A percentile compares a stretch with the other conserved stretches of the same genome.
phyloP scores from a whole-genome alignment of 2,329 filamentous ascomycete genomes.

The Alternaria dauci region DNA sequence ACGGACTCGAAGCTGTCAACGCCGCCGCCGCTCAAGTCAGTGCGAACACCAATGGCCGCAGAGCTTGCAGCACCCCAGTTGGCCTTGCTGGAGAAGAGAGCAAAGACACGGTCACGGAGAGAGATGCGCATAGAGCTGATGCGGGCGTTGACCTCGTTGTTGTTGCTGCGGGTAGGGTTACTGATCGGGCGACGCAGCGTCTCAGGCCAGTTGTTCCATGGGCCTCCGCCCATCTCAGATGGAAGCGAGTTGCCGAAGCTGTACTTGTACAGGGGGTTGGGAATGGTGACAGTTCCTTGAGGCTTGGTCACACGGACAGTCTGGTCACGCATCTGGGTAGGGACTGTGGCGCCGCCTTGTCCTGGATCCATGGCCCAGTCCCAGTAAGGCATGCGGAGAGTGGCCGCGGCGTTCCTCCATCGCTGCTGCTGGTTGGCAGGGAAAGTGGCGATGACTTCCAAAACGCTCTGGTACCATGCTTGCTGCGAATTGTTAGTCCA shows the following conservation, averaged over 20 bases:
- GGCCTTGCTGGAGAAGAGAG: slow-evolving; percentile 46
- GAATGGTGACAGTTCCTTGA: slow-evolving; percentile 48
- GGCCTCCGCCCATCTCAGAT: slow-evolving; percentile 55
- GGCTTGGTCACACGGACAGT: slow-evolving; percentile 56
- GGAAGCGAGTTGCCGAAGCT: slow-evolving; percentile 62
- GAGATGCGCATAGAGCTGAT: slow-evolving; percentile 40
- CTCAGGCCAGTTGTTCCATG: slow-evolving; percentile 41
- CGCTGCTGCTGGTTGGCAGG: slow-evolving; percentile 50
- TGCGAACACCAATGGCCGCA: slow-evolving; percentile 43
- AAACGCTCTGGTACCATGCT: slow-evolving; percentile 52
- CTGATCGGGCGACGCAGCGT: slow-evolving; percentile 46
- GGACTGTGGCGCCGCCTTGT: slow-evolving; percentile 39
- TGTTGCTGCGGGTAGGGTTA: slow-evolving; percentile 49
- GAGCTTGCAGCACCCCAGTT: slow-evolving; percentile 43
- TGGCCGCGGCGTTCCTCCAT: slow-evolving; percentile 52
- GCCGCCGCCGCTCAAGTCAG: slow-evolving; percentile 37
- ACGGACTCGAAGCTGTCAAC: slow-evolving; percentile 50
- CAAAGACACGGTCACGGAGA: slow-evolving; percentile 49
- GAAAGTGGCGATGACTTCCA: slow-evolving; percentile 54
- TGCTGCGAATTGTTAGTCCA: slow-evolving; percentile 45
- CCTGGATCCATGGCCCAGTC: slow-evolving; percentile 56
- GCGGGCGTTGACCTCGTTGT: slow-evolving; percentile 46
- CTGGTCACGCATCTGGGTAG: slow-evolving; percentile 51
- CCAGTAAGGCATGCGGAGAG: slow-evolving; percentile 58
- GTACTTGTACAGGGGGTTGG: slow-evolving; percentile 59